These are phyloP conservation scores for Spergularia azorica DNA, from an alignment of 179 eudicot genomes.

Conservation along the genomic window DNA sequence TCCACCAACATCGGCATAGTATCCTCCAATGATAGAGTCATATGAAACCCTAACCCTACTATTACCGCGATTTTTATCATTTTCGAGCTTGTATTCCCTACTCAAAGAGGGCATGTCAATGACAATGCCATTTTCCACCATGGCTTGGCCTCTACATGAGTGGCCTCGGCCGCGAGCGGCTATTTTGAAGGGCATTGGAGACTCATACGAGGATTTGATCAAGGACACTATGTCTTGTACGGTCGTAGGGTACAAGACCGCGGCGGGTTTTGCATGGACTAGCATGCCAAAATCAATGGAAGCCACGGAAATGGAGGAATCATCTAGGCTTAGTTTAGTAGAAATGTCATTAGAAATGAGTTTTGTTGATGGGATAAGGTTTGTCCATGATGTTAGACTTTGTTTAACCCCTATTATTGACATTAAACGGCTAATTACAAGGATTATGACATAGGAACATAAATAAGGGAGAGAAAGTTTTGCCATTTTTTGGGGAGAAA, in stretches of 20 bases:
- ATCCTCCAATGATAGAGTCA: slow-evolving; percentile 21
- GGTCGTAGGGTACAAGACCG: slow-evolving; percentile 32
- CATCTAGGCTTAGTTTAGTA: slow-evolving; percentile 17
- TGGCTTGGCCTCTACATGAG: slow-evolving; percentile 45
- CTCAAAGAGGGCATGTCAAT: slow-evolving; percentile 39
- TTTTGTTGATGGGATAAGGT: slow-evolving; percentile 12
- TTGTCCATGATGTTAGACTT: slow-evolving; percentile 13
- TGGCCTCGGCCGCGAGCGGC: slow-evolving; percentile 45
- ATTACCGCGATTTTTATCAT: not conserved
- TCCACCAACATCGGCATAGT: slow-evolving; percentile 73
- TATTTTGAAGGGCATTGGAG: slow-evolving; percentile 7
- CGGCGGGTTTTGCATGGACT: slow-evolving; percentile 23
- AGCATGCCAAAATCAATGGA: slow-evolving; percentile 36
- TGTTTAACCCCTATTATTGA: slow-evolving; percentile 25
- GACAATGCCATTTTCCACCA: slow-evolving; percentile 40
- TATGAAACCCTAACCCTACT: slow-evolving; percentile 46
- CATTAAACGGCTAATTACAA: slow-evolving; percentile 24
- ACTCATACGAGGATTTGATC: slow-evolving; percentile 25
- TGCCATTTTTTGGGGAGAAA: not conserved
- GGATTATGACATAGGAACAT: slow-evolving; percentile 10
- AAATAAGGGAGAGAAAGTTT: slow-evolving; percentile 10
- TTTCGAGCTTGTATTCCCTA: not conserved
- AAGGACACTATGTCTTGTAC: slow-evolving; percentile 33
- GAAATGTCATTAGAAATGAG: slow-evolving; percentile 8
- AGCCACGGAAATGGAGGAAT: slow-evolving; percentile 23